Conservation (phyloP, 345 rosid genomes). For the Citrus glauca region DNA sequence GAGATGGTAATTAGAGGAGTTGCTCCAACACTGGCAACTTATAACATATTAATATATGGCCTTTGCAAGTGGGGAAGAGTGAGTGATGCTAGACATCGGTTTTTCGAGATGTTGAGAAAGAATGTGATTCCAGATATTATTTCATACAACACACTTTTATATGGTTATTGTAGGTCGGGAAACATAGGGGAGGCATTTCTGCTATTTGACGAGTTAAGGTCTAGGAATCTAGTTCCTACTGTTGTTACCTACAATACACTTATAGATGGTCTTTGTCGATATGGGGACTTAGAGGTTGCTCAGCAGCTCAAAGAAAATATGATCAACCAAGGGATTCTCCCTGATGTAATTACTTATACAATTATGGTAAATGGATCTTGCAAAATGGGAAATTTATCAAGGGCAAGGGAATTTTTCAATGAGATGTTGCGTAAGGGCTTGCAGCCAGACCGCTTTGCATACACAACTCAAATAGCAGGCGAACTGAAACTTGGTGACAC, state of each 20-base stretch:
- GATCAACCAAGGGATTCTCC: conserved; percentile 40
- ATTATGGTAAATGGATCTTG: conserved; percentile 54
- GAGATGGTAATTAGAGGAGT: conserved; percentile 50
- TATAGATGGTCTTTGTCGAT: conserved; percentile 63
- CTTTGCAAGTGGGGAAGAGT: conserved; percentile 48
- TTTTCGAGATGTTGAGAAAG: conserved; percentile 39
- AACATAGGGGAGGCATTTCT: conserved; percentile 54
- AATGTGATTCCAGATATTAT: conserved; percentile 51
- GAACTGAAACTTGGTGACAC: conserved; percentile 52
- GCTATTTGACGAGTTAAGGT: conserved; percentile 53
- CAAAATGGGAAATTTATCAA: conserved; percentile 44
- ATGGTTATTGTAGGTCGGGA: conserved; percentile 56
- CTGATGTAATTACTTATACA: conserved; percentile 65
- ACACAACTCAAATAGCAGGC: conserved; percentile 44
- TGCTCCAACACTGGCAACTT: conserved; percentile 37
- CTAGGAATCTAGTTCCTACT: conserved; percentile 36
- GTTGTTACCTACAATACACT: conserved; percentile 61
- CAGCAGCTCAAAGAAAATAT: conserved; percentile 58
- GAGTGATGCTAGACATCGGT: conserved; percentile 43
- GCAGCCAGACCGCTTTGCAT: conserved; percentile 50
- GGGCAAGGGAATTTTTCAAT: conserved; percentile 43
- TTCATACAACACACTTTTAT: conserved; percentile 62
- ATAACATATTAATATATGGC: conserved; percentile 46
- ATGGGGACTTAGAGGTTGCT: conserved; percentile 49
- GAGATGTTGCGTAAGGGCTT: conserved; percentile 60